Evolutionary conservation across 225 moss, liverwort and hornwort genomes (phyloP), one percentile per base, ranked within the genome.

Genomic region (Physcomitrium patens): DNA sequence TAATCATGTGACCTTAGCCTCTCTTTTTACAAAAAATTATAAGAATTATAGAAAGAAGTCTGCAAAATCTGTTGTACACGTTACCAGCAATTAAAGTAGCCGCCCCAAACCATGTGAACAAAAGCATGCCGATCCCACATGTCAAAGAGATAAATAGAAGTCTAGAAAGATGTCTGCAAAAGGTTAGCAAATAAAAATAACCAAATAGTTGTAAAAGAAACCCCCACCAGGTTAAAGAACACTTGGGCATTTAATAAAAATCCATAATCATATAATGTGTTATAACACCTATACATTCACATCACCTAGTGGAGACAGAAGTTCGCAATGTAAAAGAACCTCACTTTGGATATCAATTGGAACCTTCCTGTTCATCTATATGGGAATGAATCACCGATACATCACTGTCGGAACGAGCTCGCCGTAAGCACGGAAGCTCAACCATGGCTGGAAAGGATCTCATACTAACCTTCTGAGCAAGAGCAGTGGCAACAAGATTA

Each of bases 111-210:
- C 81, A 86, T 26, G 81, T 80, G 60, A 91, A 69, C 10, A 81
- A 18, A 65, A 94, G 74, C 96, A 94, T 94, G 73, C 79, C 77
- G 37, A 85, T 54, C 20, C 96, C 96, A 76, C 94, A 96, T 44
- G 89, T 89, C 49, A 96, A 79, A 65, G 96, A 89, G 63, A 96
- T 91, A 75, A 92, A 96, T 47, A 96, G 73, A 73, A 96, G 73
- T 68, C 96, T 88, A 47, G 96, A 96, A 28, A 96, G 86, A 71
- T 96, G 96, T 81, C 93, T 93, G 79, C 79, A 81, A 54, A 12
- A 74, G 66, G 58, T 28, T 13, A 70, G 16, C 62, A 67, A 19
- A 62, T 52, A 14, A 47, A 23, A 60, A 77, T 10, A 47, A 65
- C 66, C 73, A 51, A 74, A 66, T 19, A 48, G 42, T 37, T 23